phyloP scores from a whole-genome alignment of 345 rosid species.

The Laguncularia racemosa region DNA sequence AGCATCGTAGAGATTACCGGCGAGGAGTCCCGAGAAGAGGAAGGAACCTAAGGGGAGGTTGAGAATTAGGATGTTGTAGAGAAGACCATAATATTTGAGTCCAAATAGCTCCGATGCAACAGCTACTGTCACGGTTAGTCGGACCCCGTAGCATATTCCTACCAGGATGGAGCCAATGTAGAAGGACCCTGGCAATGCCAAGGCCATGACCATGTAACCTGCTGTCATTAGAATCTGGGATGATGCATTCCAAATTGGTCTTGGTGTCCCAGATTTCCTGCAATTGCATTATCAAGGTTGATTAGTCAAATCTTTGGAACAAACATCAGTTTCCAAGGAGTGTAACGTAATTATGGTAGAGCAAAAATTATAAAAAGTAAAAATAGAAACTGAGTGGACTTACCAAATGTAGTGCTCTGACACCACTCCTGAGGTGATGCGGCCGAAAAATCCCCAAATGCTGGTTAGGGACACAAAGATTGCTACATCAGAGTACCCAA shows the following conservation, averaged over 20 bases:
- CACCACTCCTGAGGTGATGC: constrained; percentile 36
- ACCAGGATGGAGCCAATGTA: constrained; percentile 47
- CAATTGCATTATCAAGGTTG: not conserved
- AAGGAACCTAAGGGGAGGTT: constrained; percentile 45
- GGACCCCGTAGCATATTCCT: constrained; percentile 50
- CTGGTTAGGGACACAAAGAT: constrained; percentile 53
- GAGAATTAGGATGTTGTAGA: constrained; percentile 46
- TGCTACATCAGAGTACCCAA: constrained; percentile 38
- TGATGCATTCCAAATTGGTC: constrained; percentile 52
- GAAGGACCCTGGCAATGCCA: constrained; percentile 47
- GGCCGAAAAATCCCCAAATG: constrained; percentile 62
- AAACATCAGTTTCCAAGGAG: not conserved
- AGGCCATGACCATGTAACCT: constrained; percentile 42
- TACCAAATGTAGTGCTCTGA: constrained; percentile 45
- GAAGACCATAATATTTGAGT: constrained; percentile 38
- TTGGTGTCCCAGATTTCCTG: constrained; percentile 41
- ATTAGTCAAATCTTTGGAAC: not conserved
- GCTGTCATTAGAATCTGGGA: constrained; percentile 39
- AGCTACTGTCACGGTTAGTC: constrained; percentile 36
- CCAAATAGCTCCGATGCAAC: constrained; percentile 58
- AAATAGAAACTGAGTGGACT: too few relatives aligned
- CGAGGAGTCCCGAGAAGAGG: constrained; percentile 59
- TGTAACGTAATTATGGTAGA: too few relatives aligned
- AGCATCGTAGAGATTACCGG: constrained; percentile 49
- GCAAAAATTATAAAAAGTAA: too few relatives aligned